phyloP scores from a whole-genome alignment of 306 rosid genomes.

The Gynostemma pentaphyllum region DNA sequence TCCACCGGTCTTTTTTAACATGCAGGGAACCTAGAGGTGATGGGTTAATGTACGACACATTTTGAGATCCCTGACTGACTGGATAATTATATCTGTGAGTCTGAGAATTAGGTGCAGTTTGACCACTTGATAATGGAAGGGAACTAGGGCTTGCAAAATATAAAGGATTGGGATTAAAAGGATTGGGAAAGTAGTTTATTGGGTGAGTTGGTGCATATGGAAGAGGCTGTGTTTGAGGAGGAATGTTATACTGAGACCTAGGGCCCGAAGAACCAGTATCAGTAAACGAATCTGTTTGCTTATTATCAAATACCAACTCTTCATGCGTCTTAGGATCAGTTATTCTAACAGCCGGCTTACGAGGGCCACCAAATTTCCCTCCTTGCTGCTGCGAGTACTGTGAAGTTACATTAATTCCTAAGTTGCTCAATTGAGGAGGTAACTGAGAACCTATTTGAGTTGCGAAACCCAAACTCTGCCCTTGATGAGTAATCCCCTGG shows the following conservation, averaged over 20 bases:
- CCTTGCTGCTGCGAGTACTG: slow-evolving; percentile 76
- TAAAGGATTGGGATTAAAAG: slow-evolving; percentile 29
- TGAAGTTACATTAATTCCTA: slow-evolving; percentile 43
- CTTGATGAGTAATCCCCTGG: slow-evolving; percentile 61
- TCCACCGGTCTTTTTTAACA: slow-evolving; percentile 44
- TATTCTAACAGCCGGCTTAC: slow-evolving; percentile 72
- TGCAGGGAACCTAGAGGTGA: slow-evolving; percentile 24
- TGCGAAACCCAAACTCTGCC: slow-evolving; percentile 46
- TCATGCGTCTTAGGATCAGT: slow-evolving; percentile 94
- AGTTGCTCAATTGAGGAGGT: slow-evolving; percentile 51
- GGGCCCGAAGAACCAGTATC: slow-evolving; percentile 51
- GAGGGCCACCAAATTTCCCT: slow-evolving; percentile 53
- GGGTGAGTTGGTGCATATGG: slow-evolving; percentile 41
- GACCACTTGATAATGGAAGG: slow-evolving; percentile 47
- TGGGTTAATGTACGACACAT: slow-evolving; percentile 30
- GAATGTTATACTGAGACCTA: slow-evolving; percentile 45
- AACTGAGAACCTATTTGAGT: slow-evolving; percentile 64
- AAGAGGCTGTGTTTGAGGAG: slow-evolving; percentile 60
- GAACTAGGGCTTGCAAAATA: slow-evolving; percentile 37
- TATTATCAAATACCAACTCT: slow-evolving; percentile 67
- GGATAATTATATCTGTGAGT: slow-evolving; percentile 47
- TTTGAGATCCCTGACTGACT: slow-evolving; percentile 46
- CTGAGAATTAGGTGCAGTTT: slow-evolving; percentile 55
- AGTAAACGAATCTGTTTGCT: slow-evolving; percentile 43
- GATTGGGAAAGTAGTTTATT: slow-evolving; percentile 29